Evolutionary conservation across 768 basidiomycete species (phyloP).

Genomic region (Naganishia vaughanmartiniae): DNA sequence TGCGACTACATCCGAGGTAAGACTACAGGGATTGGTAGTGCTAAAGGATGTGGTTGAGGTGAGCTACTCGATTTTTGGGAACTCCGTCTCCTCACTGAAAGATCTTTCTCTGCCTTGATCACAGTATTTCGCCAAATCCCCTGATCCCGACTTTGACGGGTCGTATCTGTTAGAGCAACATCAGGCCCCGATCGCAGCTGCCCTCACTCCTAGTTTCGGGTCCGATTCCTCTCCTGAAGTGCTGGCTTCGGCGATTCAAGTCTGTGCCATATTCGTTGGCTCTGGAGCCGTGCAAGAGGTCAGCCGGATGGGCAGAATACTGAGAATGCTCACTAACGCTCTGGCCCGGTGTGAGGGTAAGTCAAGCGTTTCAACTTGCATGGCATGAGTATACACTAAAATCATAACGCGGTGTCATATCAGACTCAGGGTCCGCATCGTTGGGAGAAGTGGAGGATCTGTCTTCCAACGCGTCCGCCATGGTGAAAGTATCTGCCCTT

Average conservation of each 20-base stretch:
- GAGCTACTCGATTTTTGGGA: constrained; percentile 27
- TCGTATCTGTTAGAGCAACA: constrained; percentile 89
- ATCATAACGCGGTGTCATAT: background rate
- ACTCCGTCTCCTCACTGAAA: background rate
- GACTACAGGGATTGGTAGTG: constrained; percentile 83
- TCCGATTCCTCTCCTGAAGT: constrained; percentile 95
- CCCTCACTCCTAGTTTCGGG: constrained; percentile 92
- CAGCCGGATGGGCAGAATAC: constrained; percentile 83
- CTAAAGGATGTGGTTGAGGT: constrained; percentile 90
- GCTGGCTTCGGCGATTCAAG: constrained; percentile 81
- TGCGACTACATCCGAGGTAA: constrained; percentile 91
- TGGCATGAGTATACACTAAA: background rate
- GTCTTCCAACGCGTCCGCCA: constrained; percentile 89
- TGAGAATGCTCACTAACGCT: constrained; percentile 80
- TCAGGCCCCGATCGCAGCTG: constrained; percentile 96
- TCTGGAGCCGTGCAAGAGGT: constrained; percentile 91
- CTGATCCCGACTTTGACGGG: constrained; percentile 90
- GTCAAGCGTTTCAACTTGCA: constrained; percentile 22
- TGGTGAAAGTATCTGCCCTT: constrained; percentile 86
- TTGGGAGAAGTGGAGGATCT: constrained; percentile 82
- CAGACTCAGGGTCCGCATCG: constrained; percentile 51
- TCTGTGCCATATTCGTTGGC: constrained; percentile 92
- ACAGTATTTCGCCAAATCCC: constrained; percentile 78
- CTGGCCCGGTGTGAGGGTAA: constrained; percentile 85
- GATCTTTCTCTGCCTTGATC: background rate